phyloP scores from a whole-genome alignment of 805 yeast genomes.

The Saccharomycopsis guyanensis region DNA sequence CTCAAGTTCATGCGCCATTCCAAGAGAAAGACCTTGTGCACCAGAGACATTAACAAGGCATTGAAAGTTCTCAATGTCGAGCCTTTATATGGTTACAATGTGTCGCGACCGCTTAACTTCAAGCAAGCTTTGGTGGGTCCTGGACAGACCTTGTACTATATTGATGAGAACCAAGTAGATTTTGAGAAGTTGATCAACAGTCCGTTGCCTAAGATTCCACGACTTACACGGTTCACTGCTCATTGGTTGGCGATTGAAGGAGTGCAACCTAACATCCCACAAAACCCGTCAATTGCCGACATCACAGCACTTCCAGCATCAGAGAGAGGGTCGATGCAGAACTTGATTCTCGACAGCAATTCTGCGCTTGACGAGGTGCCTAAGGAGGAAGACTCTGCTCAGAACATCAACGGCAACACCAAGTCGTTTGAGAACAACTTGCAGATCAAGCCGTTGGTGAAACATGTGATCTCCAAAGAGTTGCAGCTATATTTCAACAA shows the following conservation, averaged over 20 bases:
- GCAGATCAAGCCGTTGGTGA: conserved; percentile 82
- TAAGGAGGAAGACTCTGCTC: conserved; percentile 20
- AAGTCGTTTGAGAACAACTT: conserved; percentile 21
- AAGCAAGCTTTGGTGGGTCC: conserved; percentile 84
- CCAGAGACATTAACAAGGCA: conserved; percentile 77
- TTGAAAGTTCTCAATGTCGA: conserved; percentile 82
- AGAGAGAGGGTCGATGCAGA: conserved; percentile 74
- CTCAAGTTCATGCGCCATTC: conserved; percentile 93
- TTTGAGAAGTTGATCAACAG: conserved; percentile 89
- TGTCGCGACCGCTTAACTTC: conserved; percentile 57
- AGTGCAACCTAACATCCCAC: conserved; percentile 95
- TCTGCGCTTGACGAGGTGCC: conserved; percentile 22
- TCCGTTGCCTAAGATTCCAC: conserved; percentile 92
- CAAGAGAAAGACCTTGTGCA: conserved; percentile 71
- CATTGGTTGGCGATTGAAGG: conserved; percentile 99
- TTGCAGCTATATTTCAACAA: conserved; percentile 89
- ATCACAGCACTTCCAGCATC: conserved; percentile 71
- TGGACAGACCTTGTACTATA: conserved; percentile 87
- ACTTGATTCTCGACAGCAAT: conserved; percentile 46
- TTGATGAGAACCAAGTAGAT: conserved; percentile 89
- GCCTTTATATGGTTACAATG: conserved; percentile 78
- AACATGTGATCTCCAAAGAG: conserved; percentile 91
- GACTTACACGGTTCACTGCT: conserved; percentile 87
- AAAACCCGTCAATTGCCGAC: conserved; percentile 78
- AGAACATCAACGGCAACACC: conserved; percentile 21